Base-by-base conservation (phyloP, 148 eudicot genomes). In the Camellia sinensis region DNA sequence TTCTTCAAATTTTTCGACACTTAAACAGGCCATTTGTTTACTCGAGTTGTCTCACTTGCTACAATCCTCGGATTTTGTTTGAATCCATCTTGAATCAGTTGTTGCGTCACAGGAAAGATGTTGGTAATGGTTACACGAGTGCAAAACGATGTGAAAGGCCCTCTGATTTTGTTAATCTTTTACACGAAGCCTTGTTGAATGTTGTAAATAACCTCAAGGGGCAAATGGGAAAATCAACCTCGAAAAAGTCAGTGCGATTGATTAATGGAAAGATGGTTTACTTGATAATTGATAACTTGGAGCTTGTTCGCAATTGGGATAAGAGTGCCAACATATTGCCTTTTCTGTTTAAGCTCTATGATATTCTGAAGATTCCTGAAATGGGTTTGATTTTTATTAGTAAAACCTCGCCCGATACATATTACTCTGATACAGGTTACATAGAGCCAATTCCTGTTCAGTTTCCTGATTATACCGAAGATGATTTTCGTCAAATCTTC, bases 281-380 rank as follows among this genome's bases (percentile, higher is more conserved):
- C 79, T 83, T 93, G 85, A 85, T 95, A 67, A 77, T 95, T 68
- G 98, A 95, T 77, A 88, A 89, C 83, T 71, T 95, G 78, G 99
- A 95, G 87, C 85, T 87, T 78, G 86, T 88, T 79, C 89, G 97
- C 21, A 93, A 85, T 17, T 93, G 99, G 99, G 99, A 95, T 82
- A 95, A 91, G 88, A 90, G 95, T 80, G 73, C 84, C 7, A 89
- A 63, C 41, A 82, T 90, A 73, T 85, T 93, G 82, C 93, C 99
- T 74, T 85, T 95, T 78, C 80, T 93, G 76, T 95, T 89, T 81
- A 90, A 89, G 79, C 91, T 95, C 50, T 79, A 89, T 83, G 87
- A 87, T 70, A 83, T 87, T 79, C 82, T 93, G 78, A 92, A 89
- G 78, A 76, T 95, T 83, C 89, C 97, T 56, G 91, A 93, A 82